Evolutionary conservation across 805 yeast genomes (phyloP), one percentile per base, ranked within the genome.

Genomic region (Cyberlindnera euphorbiiphila): DNA sequence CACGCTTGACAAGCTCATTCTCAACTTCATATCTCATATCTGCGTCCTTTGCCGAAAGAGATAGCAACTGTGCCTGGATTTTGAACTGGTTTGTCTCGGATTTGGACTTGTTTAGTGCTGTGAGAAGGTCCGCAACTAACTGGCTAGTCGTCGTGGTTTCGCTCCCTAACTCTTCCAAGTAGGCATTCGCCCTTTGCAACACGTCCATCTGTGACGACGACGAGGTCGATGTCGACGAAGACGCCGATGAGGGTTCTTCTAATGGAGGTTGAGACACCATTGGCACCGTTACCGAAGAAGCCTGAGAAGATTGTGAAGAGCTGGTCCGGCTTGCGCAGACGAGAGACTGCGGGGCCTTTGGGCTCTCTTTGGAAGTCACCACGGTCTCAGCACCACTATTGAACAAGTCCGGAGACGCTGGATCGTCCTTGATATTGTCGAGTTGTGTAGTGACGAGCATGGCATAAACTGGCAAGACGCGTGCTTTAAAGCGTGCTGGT

Each of bases 21-120:
- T 72, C 78, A 13, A 72, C 78, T 45, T 70, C 72, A 39, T 62
- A 61, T 14, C 76, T 53, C 56, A 66, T 71, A 28, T 64, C 65
- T 9, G 63, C 61, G 41, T 71, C 75, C 29, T 62, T 63, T 13
- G 67, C 49, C 29, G 69, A 71, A 14, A 71, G 60, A 6, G 64
- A 61, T 29, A 69, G 47, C 21, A 76, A 57, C 50, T 71, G 55
- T 29, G 65, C 55, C 37, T 56, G 64, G 22, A 65, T 49, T 33
- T 59, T 64, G 24, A 59, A 51, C 39, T 64, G 63, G 34, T 61
- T 60, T 8, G 59, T 47, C 39, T 61, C 60, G 13, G 54, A 46
- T 10, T 50, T 38, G 5, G 62, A 50, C 25, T 53, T 51, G 13
- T 40, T 38, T 18, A 63, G 39, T 9, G 56, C 46, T 1, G 37